Percentiles rank a stretch among this genome's conserved stretches.
Evolutionary conservation across 2,329 filamentous ascomycete species (phyloP).

Genomic region (Dactylella cylindrospora): DNA sequence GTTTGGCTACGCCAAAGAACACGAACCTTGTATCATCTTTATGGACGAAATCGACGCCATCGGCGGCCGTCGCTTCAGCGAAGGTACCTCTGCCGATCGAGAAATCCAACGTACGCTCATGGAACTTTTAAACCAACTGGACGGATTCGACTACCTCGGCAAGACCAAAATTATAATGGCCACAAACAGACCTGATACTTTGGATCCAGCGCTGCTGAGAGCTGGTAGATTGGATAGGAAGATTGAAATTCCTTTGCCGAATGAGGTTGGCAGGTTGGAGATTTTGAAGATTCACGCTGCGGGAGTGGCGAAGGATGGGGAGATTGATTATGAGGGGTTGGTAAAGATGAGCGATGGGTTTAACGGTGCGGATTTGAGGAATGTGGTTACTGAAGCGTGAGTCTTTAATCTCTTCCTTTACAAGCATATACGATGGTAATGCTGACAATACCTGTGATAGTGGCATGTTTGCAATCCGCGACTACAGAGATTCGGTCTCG

Average conservation of each 20-base stretch:
- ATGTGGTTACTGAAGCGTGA: slow-evolving; percentile 97
- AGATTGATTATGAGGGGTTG: slow-evolving; percentile 97
- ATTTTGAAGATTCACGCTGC: slow-evolving; percentile 96
- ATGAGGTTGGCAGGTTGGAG: slow-evolving; percentile 92
- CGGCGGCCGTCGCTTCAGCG: slow-evolving; percentile 91
- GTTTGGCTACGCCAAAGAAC: slow-evolving; percentile 99
- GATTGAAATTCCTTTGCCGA: slow-evolving; percentile 95
- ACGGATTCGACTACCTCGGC: slow-evolving; percentile 97
- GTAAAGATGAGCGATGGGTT: slow-evolving; percentile 99
- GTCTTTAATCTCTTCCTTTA: slow-evolving; percentile 52
- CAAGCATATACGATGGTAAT: slow-evolving; percentile 11
- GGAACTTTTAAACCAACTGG: slow-evolving; percentile 97
- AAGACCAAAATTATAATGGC: slow-evolving; percentile 99
- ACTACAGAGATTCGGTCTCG: slow-evolving; percentile 91
- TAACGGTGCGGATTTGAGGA: slow-evolving; percentile 94
- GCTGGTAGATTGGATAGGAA: slow-evolving; percentile 93
- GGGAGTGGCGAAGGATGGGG: slow-evolving; percentile 83
- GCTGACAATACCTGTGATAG: slow-evolving; percentile 56
- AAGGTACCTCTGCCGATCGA: slow-evolving; percentile 94
- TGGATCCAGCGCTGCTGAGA: slow-evolving; percentile 88
- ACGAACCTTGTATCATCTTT: slow-evolving; percentile 99
- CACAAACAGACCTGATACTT: slow-evolving; percentile 92
- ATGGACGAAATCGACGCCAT: slow-evolving; percentile 99
- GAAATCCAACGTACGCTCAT: slow-evolving; percentile 98
- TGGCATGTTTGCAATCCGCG: slow-evolving; percentile 96